Conservation (phyloP, 371 early-diverging fungal species). For the Haplosporangium sp. region DNA sequence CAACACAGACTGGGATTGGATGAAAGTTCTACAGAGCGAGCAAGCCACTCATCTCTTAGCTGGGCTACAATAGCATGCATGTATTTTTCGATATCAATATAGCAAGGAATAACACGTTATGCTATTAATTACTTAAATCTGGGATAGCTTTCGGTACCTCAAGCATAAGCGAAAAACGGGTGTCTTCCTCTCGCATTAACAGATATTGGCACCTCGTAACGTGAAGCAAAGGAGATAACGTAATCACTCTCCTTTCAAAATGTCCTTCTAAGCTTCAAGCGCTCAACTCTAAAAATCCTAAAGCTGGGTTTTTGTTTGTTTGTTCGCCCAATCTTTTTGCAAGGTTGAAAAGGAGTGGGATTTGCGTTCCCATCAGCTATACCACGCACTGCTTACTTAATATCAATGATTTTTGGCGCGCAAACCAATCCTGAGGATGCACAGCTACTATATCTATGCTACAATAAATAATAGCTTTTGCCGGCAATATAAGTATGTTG, state of each 20-base stretch:
- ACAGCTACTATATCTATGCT: no score
- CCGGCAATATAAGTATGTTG: neutral
- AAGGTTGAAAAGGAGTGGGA: neutral
- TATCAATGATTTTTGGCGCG: neutral
- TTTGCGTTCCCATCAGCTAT: neutral
- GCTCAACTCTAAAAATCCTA: conserved; percentile 6
- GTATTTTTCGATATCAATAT: no score
- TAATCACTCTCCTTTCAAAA: neutral
- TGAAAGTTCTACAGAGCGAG: neutral
- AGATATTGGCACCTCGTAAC: neutral
- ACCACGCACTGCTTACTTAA: neutral
- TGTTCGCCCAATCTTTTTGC: neutral
- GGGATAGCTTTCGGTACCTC: no score
- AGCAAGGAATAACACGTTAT: no score
- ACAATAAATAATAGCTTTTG: neutral
- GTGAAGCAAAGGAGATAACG: neutral
- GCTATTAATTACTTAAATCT: no score
- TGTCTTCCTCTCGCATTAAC: no score
- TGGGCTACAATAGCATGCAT: no score
- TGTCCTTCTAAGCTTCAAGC: neutral
- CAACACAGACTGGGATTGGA: neutral
- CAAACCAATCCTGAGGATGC: no score
- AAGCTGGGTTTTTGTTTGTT: neutral
- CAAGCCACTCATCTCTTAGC: no score
- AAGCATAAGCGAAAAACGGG: no score